Conservation (phyloP, 345 rosid genomes). For the Eutrema yunnanense region DNA sequence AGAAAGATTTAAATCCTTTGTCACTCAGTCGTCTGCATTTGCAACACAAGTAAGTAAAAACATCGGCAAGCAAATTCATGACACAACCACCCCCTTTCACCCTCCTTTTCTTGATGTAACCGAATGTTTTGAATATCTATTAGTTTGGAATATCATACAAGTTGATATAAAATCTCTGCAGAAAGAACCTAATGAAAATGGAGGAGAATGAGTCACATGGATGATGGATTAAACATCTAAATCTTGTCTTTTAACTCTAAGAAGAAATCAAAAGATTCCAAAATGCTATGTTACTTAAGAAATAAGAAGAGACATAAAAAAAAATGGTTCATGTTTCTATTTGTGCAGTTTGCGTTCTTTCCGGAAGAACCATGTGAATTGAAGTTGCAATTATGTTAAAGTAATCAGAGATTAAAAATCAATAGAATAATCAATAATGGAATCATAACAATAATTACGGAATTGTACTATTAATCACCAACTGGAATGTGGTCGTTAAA, state of each 20-base stretch:
- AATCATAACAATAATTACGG: constrained; percentile 15
- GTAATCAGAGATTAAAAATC: constrained; percentile 1
- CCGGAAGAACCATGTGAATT: constrained; percentile 22
- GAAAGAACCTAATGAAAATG: neutral
- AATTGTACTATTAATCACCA: constrained; percentile 23
- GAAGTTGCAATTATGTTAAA: neutral
- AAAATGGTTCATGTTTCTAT: constrained; percentile 5
- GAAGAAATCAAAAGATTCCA: constrained; percentile 2
- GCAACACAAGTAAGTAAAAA: neutral
- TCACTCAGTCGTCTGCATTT: neutral
- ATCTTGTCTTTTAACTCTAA: neutral
- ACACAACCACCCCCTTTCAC: neutral
- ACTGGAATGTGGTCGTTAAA: constrained; percentile 21
- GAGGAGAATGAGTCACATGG: neutral
- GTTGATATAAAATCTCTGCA: neutral
- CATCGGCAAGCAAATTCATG: neutral
- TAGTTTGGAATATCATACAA: neutral
- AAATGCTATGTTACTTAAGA: neutral
- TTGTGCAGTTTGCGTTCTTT: constrained; percentile 2
- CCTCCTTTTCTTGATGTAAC: neutral
- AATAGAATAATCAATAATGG: neutral
- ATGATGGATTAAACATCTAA: neutral
- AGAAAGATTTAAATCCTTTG: neutral
- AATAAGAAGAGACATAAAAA: neutral
- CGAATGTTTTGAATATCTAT: neutral